A percentile compares a stretch with the other conserved stretches of the same genome.
These are phyloP conservation scores for Euphorbia celastroides DNA, from an alignment of 441 rosid species.

Conservation along the genomic window DNA sequence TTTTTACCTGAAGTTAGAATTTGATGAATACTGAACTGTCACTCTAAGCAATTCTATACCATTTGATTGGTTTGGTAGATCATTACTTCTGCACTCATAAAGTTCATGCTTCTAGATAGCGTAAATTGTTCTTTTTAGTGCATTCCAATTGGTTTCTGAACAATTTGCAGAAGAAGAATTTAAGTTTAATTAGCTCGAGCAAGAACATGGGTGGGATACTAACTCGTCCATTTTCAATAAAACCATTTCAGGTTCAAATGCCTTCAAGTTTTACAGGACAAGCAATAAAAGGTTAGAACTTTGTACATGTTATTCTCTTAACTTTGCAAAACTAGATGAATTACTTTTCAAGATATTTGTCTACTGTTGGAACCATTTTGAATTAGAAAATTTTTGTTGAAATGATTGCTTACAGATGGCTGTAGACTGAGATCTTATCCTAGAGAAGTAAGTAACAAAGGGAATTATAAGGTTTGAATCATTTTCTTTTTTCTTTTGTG, in stretches of 20 bases:
- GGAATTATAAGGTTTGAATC: constrained; percentile 37
- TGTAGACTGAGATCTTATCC: constrained; percentile 23
- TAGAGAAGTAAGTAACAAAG: constrained; percentile 22
- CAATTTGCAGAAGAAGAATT: constrained; percentile 37
- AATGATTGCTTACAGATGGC: constrained; percentile 28
- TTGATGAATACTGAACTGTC: background rate
- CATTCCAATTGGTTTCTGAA: background rate
- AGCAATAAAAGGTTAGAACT: constrained; percentile 36
- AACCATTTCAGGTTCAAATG: constrained; percentile 18
- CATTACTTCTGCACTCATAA: background rate
- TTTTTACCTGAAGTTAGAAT: background rate
- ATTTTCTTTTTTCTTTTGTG: background rate
- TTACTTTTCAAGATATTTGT: background rate
- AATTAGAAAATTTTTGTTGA: background rate
- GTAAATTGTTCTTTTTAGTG: background rate
- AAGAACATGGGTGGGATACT: constrained; percentile 20
- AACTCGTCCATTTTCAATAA: constrained; percentile 26
- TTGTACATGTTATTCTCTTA: constrained; percentile 10
- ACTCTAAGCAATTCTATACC: background rate
- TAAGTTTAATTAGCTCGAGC: constrained; percentile 21
- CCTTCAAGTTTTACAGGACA: constrained; percentile 23
- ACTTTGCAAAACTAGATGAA: background rate
- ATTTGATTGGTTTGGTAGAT: background rate
- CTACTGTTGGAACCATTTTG: background rate
- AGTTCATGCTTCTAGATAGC: background rate